Conservation (phyloP, 1,139 yeast genomes). For the Candida smagusa region DNA sequence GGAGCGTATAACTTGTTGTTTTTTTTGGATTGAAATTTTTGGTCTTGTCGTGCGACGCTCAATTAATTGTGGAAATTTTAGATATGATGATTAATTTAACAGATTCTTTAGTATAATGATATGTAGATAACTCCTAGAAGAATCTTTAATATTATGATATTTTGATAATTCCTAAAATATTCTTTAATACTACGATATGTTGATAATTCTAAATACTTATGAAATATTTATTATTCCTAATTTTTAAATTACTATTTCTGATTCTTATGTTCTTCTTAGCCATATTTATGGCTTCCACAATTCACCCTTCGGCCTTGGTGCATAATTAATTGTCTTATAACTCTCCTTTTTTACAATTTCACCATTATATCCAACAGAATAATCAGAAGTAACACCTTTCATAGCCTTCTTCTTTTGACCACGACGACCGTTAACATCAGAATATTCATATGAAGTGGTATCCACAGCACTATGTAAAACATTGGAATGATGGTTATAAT, state of each 20-base stretch:
- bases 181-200: too few species aligned
- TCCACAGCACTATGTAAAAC: conserved; percentile 38
- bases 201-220: too few species aligned
- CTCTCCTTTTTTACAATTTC: conserved; percentile 35
- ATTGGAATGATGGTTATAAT: conserved; percentile 18
- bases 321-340: conserved; percentile 46
- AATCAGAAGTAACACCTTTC: conserved; percentile 19
- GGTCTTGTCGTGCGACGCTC: neutral
- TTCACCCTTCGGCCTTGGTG: conserved; percentile 53
- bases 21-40: neutral
- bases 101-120: too few species aligned
- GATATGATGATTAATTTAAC: too few species aligned
- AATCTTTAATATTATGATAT: too few species aligned
- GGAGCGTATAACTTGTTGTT: neutral
- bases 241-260: too few species aligned
- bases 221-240: too few species aligned
- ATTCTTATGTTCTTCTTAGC: too few species aligned
- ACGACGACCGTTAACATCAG: neutral
- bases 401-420: conserved; percentile 4
- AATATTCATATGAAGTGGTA: conserved; percentile 33
- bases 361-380: conserved; percentile 18
- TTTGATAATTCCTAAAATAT: too few species aligned
- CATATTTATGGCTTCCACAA: conserved; percentile 57
- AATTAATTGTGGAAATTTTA: conserved; percentile 11
- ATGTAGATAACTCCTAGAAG: too few species aligned